Conservation (phyloP, 2,329 filamentous ascomycete genomes). For the Dendrostoma leiphaemia region DNA sequence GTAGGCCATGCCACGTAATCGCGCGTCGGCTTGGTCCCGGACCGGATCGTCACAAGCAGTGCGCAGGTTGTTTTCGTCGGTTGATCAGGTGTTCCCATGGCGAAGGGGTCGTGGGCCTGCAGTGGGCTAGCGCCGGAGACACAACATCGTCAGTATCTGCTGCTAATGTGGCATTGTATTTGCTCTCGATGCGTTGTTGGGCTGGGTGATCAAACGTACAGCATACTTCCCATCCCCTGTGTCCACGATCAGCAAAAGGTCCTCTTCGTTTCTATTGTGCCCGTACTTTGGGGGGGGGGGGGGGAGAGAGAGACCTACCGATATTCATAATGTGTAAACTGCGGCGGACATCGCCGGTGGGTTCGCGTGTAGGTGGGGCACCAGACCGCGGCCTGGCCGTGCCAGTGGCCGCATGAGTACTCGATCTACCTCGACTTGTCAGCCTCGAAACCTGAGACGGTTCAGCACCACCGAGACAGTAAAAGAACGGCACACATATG, state of each 20-base stretch:
- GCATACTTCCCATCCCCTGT: slow-evolving; percentile 43
- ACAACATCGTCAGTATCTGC: slow-evolving; percentile 4
- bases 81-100: slow-evolving; percentile 37
- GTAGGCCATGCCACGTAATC: background rate
- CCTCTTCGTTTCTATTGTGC: slow-evolving; percentile 1
- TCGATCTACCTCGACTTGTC: slow-evolving; percentile 38
- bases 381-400: slow-evolving; percentile 43
- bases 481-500: background rate
- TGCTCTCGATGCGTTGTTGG: no score
- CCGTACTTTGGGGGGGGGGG: background rate
- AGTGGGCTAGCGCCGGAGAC: slow-evolving; percentile 30
- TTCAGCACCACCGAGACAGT: background rate
- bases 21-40: background rate
- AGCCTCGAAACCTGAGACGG: background rate
- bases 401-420: slow-evolving; percentile 52
- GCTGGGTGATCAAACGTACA: slow-evolving; percentile 39
- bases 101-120: slow-evolving; percentile 34
- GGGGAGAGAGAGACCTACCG: slow-evolving; percentile 39
- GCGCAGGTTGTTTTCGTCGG: slow-evolving; percentile 28
- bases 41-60: slow-evolving; percentile 17
- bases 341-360: slow-evolving; percentile 40
- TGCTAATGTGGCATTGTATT: no score
- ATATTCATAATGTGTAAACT: slow-evolving; percentile 44
- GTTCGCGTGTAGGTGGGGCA: slow-evolving; percentile 45
- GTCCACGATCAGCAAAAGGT: slow-evolving; percentile 3